Conservation (phyloP, 192 early-diverging fungal genomes). For the Linderina pennispora region DNA sequence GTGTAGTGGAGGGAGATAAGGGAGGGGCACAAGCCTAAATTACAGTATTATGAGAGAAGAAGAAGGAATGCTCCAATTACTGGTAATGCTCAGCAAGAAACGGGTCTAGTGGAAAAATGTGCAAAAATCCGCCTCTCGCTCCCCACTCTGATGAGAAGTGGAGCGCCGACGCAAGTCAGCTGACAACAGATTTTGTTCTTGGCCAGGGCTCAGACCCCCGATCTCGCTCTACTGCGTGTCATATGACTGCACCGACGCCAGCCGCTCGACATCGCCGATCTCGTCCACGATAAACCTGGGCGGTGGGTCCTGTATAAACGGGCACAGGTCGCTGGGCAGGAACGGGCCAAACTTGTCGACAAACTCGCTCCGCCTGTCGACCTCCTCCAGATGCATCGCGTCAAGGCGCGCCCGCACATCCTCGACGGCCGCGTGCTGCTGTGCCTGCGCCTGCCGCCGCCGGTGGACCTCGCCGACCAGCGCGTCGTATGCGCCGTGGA, state of each 20-base stretch:
- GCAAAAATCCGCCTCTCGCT: no score
- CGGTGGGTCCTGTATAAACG: conserved; percentile 49
- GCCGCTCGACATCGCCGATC: conserved; percentile 18
- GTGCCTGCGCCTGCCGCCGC: conserved; percentile 31
- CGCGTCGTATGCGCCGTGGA: conserved; percentile 40
- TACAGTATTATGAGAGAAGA: no score
- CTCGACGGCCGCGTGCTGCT: conserved; percentile 22
- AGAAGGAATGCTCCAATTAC: no score
- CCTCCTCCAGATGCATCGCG: conserved; percentile 24
- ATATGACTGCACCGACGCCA: conserved; percentile 41
- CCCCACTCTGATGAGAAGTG: no score
- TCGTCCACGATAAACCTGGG: conserved; percentile 31
- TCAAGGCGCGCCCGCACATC: conserved; percentile 38
- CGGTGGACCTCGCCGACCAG: conserved; percentile 42
- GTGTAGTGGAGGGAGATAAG: no score
- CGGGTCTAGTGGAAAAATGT: no score
- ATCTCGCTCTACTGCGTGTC: conserved; percentile 42
- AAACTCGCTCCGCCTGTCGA: conserved; percentile 24
- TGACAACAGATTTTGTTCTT: no score
- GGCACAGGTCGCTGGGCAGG: conserved; percentile 46
- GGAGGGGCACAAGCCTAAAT: no score
- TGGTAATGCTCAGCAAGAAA: no score
- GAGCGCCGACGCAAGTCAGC: no score
- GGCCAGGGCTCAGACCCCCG: no score
- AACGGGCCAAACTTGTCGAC: conserved; percentile 34